phyloP scores from a whole-genome alignment of 352 stramenopile genomes.

The Phytophthora hybrid region DNA sequence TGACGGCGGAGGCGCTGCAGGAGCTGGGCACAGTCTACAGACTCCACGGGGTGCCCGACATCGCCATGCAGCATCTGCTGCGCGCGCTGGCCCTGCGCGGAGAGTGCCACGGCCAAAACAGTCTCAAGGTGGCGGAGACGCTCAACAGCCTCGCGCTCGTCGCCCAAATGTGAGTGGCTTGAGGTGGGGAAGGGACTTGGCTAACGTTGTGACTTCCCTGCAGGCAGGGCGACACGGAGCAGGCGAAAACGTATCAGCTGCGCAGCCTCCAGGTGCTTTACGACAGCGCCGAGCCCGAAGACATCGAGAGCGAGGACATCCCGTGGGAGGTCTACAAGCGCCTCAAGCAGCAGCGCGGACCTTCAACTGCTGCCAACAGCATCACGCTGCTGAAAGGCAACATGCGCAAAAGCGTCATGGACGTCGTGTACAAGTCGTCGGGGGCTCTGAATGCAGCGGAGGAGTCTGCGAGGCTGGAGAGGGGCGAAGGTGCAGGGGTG shows the following conservation, averaged over 20 bases:
- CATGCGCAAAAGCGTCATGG: constrained; percentile 64
- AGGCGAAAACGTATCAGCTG: constrained; percentile 59
- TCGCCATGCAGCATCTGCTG: constrained; percentile 70
- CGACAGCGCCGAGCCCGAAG: constrained; percentile 63
- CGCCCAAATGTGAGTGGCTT: constrained; percentile 43
- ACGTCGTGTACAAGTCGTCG: constrained; percentile 41
- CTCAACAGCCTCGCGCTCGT: constrained; percentile 82
- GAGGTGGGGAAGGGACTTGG: background rate
- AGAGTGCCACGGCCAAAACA: constrained; percentile 60
- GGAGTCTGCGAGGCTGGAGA: constrained; percentile 5
- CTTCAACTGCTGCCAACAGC: constrained; percentile 66
- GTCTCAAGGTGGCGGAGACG: constrained; percentile 78
- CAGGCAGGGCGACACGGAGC: constrained; percentile 47
- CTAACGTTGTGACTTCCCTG: background rate
- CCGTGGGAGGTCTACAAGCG: constrained; percentile 86
- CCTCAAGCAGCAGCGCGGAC: constrained; percentile 69
- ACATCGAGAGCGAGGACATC: constrained; percentile 80
- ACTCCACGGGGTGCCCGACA: constrained; percentile 54
- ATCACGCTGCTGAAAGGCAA: constrained; percentile 70
- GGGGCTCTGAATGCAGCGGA: constrained; percentile 23
- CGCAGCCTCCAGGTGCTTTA: constrained; percentile 66
- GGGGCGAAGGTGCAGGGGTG: background rate
- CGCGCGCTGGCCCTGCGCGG: constrained; percentile 58
- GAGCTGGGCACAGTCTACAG: constrained; percentile 76
- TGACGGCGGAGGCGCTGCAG: constrained; percentile 70